Evolutionary conservation across 352 stramenopile species (phyloP).

Genomic region (Thalassiosira mediterranea): DNA sequence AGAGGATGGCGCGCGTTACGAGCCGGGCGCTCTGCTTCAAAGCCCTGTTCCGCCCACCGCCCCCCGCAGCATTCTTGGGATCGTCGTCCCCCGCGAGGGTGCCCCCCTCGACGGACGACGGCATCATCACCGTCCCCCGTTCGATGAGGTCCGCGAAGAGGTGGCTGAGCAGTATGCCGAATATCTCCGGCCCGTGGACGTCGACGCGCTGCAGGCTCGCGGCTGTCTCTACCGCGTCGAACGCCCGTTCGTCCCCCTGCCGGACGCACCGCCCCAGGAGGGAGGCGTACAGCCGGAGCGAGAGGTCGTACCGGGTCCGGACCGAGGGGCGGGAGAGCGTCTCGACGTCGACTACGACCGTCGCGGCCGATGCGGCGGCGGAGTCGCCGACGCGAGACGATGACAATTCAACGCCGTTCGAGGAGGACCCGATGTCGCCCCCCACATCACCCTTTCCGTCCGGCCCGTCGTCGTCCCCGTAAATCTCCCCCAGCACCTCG

Average conservation of each 20-base stretch:
- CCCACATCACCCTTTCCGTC: background rate
- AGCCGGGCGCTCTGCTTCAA: constrained; percentile 79
- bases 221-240: constrained; percentile 74
- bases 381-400: background rate
- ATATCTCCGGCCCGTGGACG: constrained; percentile 77
- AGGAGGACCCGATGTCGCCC: background rate
- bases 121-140: constrained; percentile 57
- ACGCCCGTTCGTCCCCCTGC: constrained; percentile 62
- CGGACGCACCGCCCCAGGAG: constrained; percentile 76
- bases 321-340: constrained; percentile 60
- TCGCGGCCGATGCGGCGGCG: background rate
- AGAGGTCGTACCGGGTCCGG: constrained; percentile 69
- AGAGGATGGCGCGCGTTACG: constrained; percentile 75
- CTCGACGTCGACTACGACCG: constrained; percentile 28
- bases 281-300: constrained; percentile 79
- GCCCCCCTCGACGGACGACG: background rate
- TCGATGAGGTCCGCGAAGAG: constrained; percentile 78
- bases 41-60: constrained; percentile 50
- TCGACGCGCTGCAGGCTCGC: constrained; percentile 77
- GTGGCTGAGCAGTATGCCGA: constrained; percentile 77
- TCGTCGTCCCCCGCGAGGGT: background rate
- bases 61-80: background rate
- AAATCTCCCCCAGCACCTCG: constrained; percentile 81
- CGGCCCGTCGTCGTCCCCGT: constrained; percentile 39
- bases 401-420: too few relatives aligned